Conservation (phyloP, 2,329 filamentous ascomycete genomes). For the Xylaria sp. region DNA sequence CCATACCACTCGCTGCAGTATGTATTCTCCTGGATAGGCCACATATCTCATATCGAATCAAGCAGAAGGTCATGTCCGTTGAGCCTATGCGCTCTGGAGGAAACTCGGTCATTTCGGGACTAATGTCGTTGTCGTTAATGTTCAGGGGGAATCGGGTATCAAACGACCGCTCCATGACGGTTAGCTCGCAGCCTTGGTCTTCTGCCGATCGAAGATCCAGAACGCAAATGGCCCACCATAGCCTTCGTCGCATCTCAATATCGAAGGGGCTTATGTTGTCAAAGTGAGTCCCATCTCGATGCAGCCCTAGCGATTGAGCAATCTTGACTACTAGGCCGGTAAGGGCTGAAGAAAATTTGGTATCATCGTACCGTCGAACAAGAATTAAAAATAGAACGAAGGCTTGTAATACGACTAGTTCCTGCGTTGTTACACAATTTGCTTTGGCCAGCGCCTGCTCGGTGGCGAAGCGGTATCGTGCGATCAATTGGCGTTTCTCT, state of each 20-base stretch:
- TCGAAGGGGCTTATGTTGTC: constrained; percentile 63
- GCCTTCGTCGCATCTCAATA: constrained; percentile 64
- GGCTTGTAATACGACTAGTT: constrained; percentile 65
- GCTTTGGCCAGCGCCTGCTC: constrained; percentile 67
- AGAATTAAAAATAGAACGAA: constrained; percentile 63
- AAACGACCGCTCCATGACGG: constrained; percentile 51
- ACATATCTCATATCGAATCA: constrained; percentile 52
- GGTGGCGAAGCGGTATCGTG: constrained; percentile 58
- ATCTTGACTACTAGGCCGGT: constrained; percentile 66
- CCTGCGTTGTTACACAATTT: constrained; percentile 64
- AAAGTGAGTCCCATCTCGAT: constrained; percentile 61
- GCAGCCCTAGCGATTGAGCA: constrained; percentile 59
- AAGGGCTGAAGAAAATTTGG: constrained; percentile 66
- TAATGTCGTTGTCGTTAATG: constrained; percentile 60
- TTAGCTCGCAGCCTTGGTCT: constrained; percentile 60
- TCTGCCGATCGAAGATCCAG: constrained; percentile 66
- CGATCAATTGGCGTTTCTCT: constrained; percentile 51
- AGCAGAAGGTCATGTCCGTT: constrained; percentile 58
- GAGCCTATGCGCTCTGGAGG: constrained; percentile 55
- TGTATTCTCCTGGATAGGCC: constrained; percentile 48
- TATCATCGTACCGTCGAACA: constrained; percentile 56
- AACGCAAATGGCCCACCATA: constrained; percentile 67
- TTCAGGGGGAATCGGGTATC: constrained; percentile 63
- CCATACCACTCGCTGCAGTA: constrained; percentile 43
- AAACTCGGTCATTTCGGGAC: constrained; percentile 51